Base-by-base conservation (phyloP, 306 rosid genomes). In the Cicer bijugum region DNA sequence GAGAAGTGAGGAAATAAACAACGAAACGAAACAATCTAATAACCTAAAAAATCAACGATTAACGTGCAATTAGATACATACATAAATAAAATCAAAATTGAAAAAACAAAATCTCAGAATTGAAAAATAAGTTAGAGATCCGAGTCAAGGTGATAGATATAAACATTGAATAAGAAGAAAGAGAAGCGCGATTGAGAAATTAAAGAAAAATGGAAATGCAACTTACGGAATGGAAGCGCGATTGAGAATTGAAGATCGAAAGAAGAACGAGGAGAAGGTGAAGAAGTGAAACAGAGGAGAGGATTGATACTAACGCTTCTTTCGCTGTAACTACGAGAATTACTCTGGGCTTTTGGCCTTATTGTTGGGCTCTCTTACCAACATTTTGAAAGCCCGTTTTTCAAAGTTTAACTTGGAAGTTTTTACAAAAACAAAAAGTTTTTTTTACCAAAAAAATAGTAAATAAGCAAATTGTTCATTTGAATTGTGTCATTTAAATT, bases 211-310 rank as follows among this genome's bases (percentile, higher is more conserved):
- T 14, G 1, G 4, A 45, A 53, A 4, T 20, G 52, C 38, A 28
- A 80, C 82, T 76, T 20, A 84, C 87, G 48, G 61, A 79, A 63
- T 37, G 76, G 62, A 12, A 60, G 80, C 45, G 50, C 6, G 47
- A 45, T 65, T 42, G 59, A 35, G 63, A 62, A 62, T 45, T 12
- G 66, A 35, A 70, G 47, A 83, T 80, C 74, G 62, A 68, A 50
- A 12, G 67, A 20, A 72, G 77, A 44, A 8, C 43, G 19, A 9
- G 62, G 71, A 37, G 69, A 4, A 12, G 28, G 3, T 20, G 77
- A 38, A 44, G 28, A 14, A 52, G 43, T 48, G 69, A 16, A 7
- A 64, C 52, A 14, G 48, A 46, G 55, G 47, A 14, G 48, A 46
- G 55, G 47, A 17, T 51, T 6, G 55, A 23, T 61, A 38, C 47